Evolutionary conservation across 768 basidiomycete genomes (phyloP).

Genomic region (Rhodotorula taiwanensis): DNA sequence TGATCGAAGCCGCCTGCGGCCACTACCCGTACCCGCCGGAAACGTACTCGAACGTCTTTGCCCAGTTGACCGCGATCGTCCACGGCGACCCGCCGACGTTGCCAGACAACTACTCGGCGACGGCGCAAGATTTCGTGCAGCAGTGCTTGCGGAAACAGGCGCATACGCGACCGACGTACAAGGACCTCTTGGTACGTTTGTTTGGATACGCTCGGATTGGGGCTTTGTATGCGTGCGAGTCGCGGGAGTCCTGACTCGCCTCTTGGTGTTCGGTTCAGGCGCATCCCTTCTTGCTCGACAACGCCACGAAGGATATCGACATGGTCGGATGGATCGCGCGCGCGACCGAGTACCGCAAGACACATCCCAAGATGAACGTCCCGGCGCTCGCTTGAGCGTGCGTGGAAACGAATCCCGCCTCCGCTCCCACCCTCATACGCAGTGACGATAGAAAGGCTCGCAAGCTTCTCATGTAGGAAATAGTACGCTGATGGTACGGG

Average conservation of each 20-base stretch:
- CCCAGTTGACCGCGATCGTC: conserved; percentile 92
- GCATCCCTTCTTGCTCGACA: conserved; percentile 50
- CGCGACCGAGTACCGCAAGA: conserved; percentile 37
- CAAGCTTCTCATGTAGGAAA: too few species aligned
- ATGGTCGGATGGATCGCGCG: conserved; percentile 73
- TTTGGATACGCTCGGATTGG: too few species aligned
- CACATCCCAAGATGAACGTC: conserved; percentile 21
- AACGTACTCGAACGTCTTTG: conserved; percentile 94
- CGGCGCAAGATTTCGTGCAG: conserved; percentile 74
- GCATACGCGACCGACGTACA: conserved; percentile 69
- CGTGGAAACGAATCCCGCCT: too few species aligned
- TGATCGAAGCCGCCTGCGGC: conserved; percentile 83
- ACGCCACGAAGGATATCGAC: conserved; percentile 60
- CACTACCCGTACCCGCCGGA: conserved; percentile 95
- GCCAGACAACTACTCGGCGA: conserved; percentile 61
- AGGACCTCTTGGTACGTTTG: conserved; percentile 64
- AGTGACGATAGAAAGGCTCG: too few species aligned
- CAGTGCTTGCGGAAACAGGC: conserved; percentile 77
- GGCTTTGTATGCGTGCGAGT: too few species aligned
- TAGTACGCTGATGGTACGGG: too few species aligned
- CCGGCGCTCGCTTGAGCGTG: conserved; percentile 25
- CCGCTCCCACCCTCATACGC: too few species aligned
- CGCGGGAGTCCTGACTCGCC: too few species aligned
- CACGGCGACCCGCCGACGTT: conserved; percentile 85
- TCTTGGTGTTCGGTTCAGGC: too few species aligned